phyloP scores from a whole-genome alignment of 2,329 filamentous ascomycete species.

The Clonostachys solani region DNA sequence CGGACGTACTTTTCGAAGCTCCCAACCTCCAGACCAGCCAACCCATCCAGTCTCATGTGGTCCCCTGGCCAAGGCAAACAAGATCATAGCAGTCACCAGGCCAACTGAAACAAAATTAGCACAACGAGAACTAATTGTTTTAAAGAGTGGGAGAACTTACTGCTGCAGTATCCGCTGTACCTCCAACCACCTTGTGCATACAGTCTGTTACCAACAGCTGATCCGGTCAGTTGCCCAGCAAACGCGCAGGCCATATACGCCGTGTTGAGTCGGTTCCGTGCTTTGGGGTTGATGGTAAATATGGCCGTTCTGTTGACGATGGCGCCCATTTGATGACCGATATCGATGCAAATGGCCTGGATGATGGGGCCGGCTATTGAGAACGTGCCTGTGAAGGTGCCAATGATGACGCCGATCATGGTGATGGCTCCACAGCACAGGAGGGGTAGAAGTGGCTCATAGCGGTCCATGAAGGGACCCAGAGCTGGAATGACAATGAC shows the following conservation, averaged over 20 bases:
- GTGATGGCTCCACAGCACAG: slow-evolving; percentile 56
- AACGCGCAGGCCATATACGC: slow-evolving; percentile 78
- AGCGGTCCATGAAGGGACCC: slow-evolving; percentile 63
- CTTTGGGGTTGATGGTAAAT: slow-evolving; percentile 66
- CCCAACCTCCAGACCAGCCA: slow-evolving; percentile 22
- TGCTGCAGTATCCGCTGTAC: slow-evolving; percentile 34
- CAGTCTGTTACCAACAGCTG: slow-evolving; percentile 50
- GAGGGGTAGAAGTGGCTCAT: slow-evolving; percentile 64
- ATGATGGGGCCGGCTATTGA: slow-evolving; percentile 69
- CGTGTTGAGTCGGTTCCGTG: slow-evolving; percentile 73
- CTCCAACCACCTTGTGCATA: slow-evolving; percentile 48
- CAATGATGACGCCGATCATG: slow-evolving; percentile 58
- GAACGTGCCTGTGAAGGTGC: slow-evolving; percentile 63
- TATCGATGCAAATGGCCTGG: slow-evolving; percentile 66
- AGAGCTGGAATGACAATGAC: slow-evolving; percentile 68
- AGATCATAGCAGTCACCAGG: slow-evolving; percentile 13
- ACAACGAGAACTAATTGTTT: not conserved
- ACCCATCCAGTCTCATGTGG: slow-evolving; percentile 22
- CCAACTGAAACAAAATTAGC: slow-evolving; percentile 7
- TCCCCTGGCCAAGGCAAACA: slow-evolving; percentile 19
- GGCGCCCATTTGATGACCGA: slow-evolving; percentile 69
- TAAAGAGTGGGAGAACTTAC: slow-evolving; percentile 7
- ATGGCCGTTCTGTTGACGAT: slow-evolving; percentile 70
- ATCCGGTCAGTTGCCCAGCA: slow-evolving; percentile 70
- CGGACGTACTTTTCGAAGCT: slow-evolving; percentile 2